Evolutionary conservation across 73 alveolate species (phyloP), one percentile per base, ranked within the genome.

Genomic region (Paramecium sexaurelia): DNA sequence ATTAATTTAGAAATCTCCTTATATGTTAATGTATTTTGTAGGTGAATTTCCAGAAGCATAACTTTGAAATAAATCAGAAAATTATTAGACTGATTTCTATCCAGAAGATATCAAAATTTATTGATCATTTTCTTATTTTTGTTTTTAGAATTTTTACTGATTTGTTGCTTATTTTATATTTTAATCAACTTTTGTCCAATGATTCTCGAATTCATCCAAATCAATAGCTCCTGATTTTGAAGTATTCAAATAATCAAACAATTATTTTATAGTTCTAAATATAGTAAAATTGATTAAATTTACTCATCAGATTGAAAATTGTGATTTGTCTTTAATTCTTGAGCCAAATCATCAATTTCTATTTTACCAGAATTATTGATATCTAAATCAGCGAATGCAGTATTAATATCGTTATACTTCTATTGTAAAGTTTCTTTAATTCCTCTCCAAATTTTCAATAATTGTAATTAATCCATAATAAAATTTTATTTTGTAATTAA

Each of bases 401-500:
- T 55, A 19, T 22, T 43, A 0, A 43, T 24, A 78, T 37, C 73
- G 19, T 45, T 20, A 45, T 78, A 78, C 22, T 78, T 78, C 19
- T 39, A 2, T 17, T 43, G 61, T 10, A 78, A 45, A 1, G 22
- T n/a, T 39, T 40, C 40, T 2, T 40, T 78, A 75, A 78, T 61
- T 24, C n/a, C 29, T 39, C 20, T 78, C 90, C 90, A 78, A 3
- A 20, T 19, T 22, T 78, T 45, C 75, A 39, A 78, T 19, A 78
- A 24, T 43, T 39, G 55, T 8, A 78, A 24, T 78, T 78, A 78
- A 78, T 78, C 90, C 90, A 78, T 78, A 78, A 78, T 78, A 78
- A 78, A 78, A 24, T 78, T 78, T 78, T 20, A 20, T 78, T 51
- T 13, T 51, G 67, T 20, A 51, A 51, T 51, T 51, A 51, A 51